Evolutionary conservation across 129 eudicot species (phyloP).

Genomic region (Cynara cardunculus): DNA sequence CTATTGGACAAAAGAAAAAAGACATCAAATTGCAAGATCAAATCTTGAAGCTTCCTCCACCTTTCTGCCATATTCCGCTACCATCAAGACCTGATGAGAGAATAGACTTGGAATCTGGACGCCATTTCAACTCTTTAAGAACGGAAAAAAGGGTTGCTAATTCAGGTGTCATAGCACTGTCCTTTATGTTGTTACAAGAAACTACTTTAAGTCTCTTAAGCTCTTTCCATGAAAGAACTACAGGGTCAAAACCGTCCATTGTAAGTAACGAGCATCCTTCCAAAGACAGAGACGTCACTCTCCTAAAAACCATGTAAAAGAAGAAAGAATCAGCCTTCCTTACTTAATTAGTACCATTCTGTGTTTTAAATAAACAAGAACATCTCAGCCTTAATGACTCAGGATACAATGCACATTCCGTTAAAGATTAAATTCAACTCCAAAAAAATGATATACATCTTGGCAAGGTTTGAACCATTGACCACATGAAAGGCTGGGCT

Average conservation of each 20-base stretch:
- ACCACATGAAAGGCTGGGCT: no score
- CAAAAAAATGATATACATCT: not conserved
- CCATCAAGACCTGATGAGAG: conserved; percentile 74
- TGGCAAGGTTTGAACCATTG: no score
- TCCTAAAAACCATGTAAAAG: conserved; percentile 44
- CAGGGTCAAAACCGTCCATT: conserved; percentile 70
- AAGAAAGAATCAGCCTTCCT: not conserved
- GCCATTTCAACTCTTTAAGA: conserved; percentile 92
- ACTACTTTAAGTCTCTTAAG: conserved; percentile 76
- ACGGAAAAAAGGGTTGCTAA: conserved; percentile 69
- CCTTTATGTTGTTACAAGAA: conserved; percentile 83
- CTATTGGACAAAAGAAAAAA: not conserved
- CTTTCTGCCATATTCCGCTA: conserved; percentile 86
- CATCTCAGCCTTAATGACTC: no score
- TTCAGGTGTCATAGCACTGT: conserved; percentile 65
- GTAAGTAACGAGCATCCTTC: conserved; percentile 94
- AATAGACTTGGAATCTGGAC: conserved; percentile 84
- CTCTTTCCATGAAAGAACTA: conserved; percentile 77
- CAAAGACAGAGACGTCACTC: conserved; percentile 59
- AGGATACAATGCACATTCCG: no score
- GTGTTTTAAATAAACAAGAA: no score
- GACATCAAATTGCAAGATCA: conserved; percentile 9
- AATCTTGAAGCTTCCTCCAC: conserved; percentile 72
- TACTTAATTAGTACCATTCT: not conserved
- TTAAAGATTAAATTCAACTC: not conserved